phyloP scores from a whole-genome alignment of 2,329 filamentous ascomycete genomes.

The Neocatenulostroma microsporum region DNA sequence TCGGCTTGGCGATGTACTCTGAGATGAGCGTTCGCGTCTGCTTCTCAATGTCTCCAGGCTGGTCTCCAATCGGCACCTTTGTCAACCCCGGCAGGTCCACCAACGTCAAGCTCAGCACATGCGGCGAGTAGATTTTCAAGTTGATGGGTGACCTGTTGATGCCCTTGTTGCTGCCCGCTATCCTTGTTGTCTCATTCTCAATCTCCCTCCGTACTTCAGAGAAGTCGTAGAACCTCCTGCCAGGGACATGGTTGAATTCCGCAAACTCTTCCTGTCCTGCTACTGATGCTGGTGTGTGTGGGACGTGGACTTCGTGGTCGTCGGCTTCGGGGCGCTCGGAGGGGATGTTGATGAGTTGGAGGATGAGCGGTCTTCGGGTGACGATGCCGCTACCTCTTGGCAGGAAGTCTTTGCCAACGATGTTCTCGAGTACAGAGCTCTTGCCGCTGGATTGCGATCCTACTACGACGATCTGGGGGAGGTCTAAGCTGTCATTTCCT shows the following conservation, averaged over 20 bases:
- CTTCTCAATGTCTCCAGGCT: slow-evolving; percentile 96
- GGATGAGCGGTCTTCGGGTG: slow-evolving; percentile 72
- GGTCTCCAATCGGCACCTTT: slow-evolving; percentile 95
- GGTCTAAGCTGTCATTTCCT: slow-evolving; percentile 73
- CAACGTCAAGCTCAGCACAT: slow-evolving; percentile 91
- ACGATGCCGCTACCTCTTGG: slow-evolving; percentile 48
- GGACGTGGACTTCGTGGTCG: slow-evolving; percentile 58
- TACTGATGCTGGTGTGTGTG: slow-evolving; percentile 70
- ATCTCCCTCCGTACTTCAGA: slow-evolving; percentile 91
- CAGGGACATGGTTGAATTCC: slow-evolving; percentile 92
- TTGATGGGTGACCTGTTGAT: slow-evolving; percentile 98
- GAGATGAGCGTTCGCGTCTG: slow-evolving; percentile 94
- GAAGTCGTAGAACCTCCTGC: slow-evolving; percentile 85
- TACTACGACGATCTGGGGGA: slow-evolving; percentile 45
- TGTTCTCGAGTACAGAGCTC: slow-evolving; percentile 55
- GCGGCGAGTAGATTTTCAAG: slow-evolving; percentile 94
- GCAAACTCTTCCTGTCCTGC: slow-evolving; percentile 68
- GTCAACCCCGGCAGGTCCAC: slow-evolving; percentile 94
- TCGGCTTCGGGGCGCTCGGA: slow-evolving; percentile 55
- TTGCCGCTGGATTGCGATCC: slow-evolving; percentile 56
- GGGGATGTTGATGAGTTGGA: slow-evolving; percentile 96
- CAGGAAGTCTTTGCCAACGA: slow-evolving; percentile 55
- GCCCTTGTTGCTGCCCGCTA: slow-evolving; percentile 94
- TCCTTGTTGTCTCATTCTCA: slow-evolving; percentile 89
- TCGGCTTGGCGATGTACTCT: slow-evolving; percentile 97